These are phyloP conservation scores for Ogataea neopini DNA, from an alignment of 805 yeast genomes.

Conservation along the genomic window DNA sequence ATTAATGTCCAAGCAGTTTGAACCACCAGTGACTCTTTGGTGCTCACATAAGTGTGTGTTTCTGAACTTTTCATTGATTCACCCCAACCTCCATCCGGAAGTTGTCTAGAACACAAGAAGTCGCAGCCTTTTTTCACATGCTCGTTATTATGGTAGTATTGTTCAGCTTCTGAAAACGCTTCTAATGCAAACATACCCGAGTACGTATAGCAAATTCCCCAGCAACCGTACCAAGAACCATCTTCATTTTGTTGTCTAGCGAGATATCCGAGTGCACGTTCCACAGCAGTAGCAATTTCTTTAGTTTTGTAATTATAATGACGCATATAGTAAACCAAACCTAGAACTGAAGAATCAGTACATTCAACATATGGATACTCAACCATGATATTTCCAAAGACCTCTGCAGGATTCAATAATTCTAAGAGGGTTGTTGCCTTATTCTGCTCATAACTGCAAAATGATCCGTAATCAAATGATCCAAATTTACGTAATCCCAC, in stretches of 20 bases:
- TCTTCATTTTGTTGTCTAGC: constrained; percentile 66
- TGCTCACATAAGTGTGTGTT: constrained; percentile 67
- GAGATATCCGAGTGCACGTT: constrained; percentile 73
- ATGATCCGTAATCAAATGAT: constrained; percentile 82
- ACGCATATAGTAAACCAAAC: constrained; percentile 74
- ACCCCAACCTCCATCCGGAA: constrained; percentile 96
- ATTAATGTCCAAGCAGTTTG: constrained; percentile 94
- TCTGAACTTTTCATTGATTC: constrained; percentile 92
- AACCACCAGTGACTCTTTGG: constrained; percentile 63
- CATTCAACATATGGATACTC: constrained; percentile 99
- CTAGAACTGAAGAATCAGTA: constrained; percentile 92
- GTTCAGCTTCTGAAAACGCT: constrained; percentile 74
- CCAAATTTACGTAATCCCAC: constrained; percentile 40
- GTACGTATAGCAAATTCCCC: constrained; percentile 97
- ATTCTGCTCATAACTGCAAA: constrained; percentile 86
- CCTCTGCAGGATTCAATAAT: constrained; percentile 91
- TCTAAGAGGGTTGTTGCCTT: constrained; percentile 81
- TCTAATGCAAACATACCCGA: constrained; percentile 98
- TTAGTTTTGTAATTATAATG: constrained; percentile 62
- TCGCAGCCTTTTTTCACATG: constrained; percentile 79
- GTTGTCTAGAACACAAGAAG: constrained; percentile 72
- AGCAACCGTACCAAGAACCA: constrained; percentile 97
- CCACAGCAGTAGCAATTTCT: constrained; percentile 69
- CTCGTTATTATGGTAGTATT: constrained; percentile 59
- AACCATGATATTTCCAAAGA: constrained; percentile 96